Percentiles rank a stretch among this genome's conserved stretches.
Conservation (phyloP, 768 basidiomycete genomes). For the Asterophora lycoperdoides region DNA sequence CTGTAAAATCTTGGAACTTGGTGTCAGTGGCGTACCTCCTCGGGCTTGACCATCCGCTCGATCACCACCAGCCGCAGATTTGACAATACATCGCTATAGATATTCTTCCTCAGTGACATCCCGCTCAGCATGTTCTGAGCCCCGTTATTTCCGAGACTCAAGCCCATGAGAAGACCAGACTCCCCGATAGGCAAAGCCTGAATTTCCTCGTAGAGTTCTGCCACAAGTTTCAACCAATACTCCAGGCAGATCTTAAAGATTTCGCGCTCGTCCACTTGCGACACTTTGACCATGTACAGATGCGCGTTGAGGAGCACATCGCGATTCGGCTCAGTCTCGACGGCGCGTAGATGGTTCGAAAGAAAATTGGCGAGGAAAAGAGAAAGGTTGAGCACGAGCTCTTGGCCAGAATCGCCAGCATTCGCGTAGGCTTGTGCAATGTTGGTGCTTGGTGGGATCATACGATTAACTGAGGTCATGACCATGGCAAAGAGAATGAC, state of each 20-base stretch:
- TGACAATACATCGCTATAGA: conserved; percentile 92
- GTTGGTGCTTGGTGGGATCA: conserved; percentile 94
- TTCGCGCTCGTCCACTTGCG: conserved; percentile 96
- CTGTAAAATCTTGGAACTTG: not conserved
- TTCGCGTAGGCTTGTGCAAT: conserved; percentile 89
- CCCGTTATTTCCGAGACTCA: conserved; percentile 73
- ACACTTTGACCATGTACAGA: conserved; percentile 97
- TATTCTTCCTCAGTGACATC: conserved; percentile 84
- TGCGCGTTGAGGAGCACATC: conserved; percentile 96
- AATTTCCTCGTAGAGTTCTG: conserved; percentile 96
- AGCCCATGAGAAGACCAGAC: conserved; percentile 80
- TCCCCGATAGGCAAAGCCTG: conserved; percentile 88
- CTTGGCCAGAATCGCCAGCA: conserved; percentile 89
- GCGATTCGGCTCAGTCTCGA: conserved; percentile 86
- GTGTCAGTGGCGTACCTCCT: conserved; percentile 63
- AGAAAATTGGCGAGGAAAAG: conserved; percentile 98
- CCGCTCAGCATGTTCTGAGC: conserved; percentile 68
- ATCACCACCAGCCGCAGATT: conserved; percentile 95
- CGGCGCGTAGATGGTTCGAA: conserved; percentile 86
- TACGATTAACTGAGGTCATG: conserved; percentile 95
- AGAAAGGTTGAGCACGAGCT: conserved; percentile 94
- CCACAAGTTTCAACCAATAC: conserved; percentile 95
- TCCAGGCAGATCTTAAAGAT: conserved; percentile 99
- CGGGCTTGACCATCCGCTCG: conserved; percentile 99
- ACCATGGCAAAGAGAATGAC: conserved; percentile 97